Conservation (phyloP, 2,329 filamentous ascomycete genomes). For the Elsinoe australis region DNA sequence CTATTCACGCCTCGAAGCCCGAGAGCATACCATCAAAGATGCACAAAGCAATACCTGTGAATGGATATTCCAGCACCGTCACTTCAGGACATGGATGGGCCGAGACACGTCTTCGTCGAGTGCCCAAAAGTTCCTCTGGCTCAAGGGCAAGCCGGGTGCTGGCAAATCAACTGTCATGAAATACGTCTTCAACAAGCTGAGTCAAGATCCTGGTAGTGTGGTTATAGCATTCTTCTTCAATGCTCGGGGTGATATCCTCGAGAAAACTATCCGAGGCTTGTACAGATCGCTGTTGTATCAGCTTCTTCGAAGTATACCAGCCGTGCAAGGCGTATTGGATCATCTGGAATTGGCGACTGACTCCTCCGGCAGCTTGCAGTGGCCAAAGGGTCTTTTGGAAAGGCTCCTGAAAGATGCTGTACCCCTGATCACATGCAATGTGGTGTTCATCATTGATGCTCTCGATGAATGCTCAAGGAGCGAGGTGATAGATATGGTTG, state of each 20-base stretch:
- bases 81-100: too few relatives aligned
- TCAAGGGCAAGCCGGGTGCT: too few relatives aligned
- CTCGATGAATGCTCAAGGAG: conserved; percentile 41
- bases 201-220: too few relatives aligned
- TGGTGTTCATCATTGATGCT: conserved; percentile 39
- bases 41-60: too few relatives aligned
- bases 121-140: too few relatives aligned
- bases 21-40: too few relatives aligned
- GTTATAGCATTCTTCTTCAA: conserved; percentile 46
- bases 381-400: conserved; percentile 27
- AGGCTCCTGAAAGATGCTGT: conserved; percentile 25
- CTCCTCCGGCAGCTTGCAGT: conserved; percentile 16
- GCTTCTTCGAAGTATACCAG: conserved; percentile 33
- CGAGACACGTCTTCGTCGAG: too few relatives aligned
- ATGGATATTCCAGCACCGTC: too few relatives aligned
- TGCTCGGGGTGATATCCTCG: conserved; percentile 37
- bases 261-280: conserved; percentile 43
- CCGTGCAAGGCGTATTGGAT: conserved; percentile 33
- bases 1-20: too few relatives aligned
- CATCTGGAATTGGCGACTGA: conserved; percentile 21
- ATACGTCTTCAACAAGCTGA: too few relatives aligned
- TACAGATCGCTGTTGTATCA: conserved; percentile 46
- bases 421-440: conserved; percentile 22
- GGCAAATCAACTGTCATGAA: too few relatives aligned
- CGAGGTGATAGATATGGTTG: conserved; percentile 32